Evolutionary conservation across 305 asterid genomes (phyloP).

Genomic region (Nicotiana rustica): DNA sequence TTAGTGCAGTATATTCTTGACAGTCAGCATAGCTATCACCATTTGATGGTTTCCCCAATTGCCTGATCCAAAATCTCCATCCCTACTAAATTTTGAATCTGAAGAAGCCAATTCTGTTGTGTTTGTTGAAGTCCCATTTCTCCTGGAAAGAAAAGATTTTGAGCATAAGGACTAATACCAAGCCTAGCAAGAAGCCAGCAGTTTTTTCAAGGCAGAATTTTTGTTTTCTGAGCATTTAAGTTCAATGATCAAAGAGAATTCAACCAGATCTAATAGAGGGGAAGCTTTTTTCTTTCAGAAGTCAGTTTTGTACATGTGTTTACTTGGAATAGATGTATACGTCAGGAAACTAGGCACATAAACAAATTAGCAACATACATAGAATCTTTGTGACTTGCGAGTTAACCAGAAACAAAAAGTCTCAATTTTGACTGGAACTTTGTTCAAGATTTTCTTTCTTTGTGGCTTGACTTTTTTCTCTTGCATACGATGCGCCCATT

Average conservation of each 20-base stretch:
- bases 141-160: neutral
- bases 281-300: neutral
- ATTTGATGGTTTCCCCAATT: neutral
- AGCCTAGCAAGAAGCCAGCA: neutral
- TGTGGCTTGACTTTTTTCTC: neutral
- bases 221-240: neutral
- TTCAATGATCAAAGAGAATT: neutral
- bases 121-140: neutral
- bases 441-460: neutral
- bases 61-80: constrained; percentile 26
- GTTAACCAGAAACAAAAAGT: neutral
- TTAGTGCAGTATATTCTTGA: constrained; percentile 18
- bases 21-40: neutral
- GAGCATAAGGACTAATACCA: neutral
- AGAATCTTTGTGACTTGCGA: neutral
- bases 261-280: neutral
- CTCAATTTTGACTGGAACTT: neutral
- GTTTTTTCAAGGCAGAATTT: neutral
- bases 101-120: neutral
- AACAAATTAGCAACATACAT: neutral
- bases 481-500: neutral
- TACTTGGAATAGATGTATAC: neutral
- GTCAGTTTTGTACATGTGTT: neutral
- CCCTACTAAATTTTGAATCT: neutral
- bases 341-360: neutral